Base-by-base conservation (phyloP, 495 filamentous ascomycete genomes). In the Bathelium albidoporum region DNA sequence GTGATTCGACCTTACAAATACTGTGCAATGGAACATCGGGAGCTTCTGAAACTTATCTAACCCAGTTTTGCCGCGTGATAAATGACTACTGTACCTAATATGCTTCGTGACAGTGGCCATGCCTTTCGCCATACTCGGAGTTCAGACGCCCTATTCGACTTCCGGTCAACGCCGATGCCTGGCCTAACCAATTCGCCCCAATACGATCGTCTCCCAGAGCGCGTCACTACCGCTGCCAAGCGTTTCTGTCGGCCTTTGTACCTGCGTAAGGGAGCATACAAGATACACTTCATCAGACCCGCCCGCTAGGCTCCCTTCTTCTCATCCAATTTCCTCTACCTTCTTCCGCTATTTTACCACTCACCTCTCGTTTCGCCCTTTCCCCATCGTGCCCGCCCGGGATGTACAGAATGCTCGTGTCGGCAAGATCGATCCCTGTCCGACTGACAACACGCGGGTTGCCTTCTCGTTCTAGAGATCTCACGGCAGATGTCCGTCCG, bases 291-390 rank as follows among this genome's bases (percentile, higher is more conserved):
- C 36, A 10, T 55, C 49, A 55, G 29, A 24, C 24, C 4, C 49
- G 49, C 24, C 49, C 49, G 24, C 49, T 55, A 11, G 49, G 49
- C 49, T 55, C 49, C 29, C 31, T 53, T 66, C 24, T 53, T 45
- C 60, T 34, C 44, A 31, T 20, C 69, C 63, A 39, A 70, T 11
- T 79, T 79, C 82, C 83, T 44, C 86, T 78, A 0, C 91, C 91
- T 74, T 96, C 91, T 74, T 96, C 91, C 1, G 86, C 91, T 55
- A 89, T 76, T 74, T 90, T 90, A 2, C 90, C 91, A 69, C 89
- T 94, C 11, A 93, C 90, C 68, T 90, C 85, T 59, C 91, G 79
- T 59, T 74, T 75, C 60, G 71, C 67, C 77, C 73, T 67, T 74
- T 75, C 63, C 73, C 78, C 69, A 72, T 78, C 62, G 72, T 76